These are phyloP conservation scores for Pseudogymnoascus sp. DNA, from an alignment of 2,329 filamentous ascomycete genomes.

Conservation along the genomic window DNA sequence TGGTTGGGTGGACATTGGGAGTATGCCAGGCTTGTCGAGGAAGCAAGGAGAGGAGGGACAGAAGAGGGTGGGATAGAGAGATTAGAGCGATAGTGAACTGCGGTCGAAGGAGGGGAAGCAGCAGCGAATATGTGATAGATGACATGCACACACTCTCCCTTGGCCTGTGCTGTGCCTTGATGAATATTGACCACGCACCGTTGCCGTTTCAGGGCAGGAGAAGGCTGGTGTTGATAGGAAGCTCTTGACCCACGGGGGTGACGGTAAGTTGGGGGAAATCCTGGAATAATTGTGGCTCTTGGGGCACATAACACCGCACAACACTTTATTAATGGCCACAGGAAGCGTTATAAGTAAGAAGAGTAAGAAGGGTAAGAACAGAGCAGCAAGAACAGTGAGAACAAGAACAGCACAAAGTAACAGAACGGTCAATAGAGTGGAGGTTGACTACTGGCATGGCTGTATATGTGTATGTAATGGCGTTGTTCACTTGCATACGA, in stretches of 20 bases:
- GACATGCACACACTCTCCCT: background rate
- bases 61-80: background rate
- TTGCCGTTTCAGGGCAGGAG: background rate
- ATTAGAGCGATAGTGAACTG: background rate
- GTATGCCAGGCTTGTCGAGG: background rate
- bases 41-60: background rate
- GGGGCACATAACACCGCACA: background rate
- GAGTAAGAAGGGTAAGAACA: background rate
- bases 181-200: background rate
- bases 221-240: background rate
- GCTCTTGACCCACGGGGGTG: background rate
- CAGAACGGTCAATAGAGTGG: background rate
- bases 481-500: background rate
- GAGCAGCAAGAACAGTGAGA: background rate
- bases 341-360: background rate
- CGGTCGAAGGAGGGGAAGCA: background rate
- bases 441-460: background rate
- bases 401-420: background rate
- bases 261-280: background rate
- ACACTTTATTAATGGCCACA: background rate
- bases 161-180: background rate
- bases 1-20: slow-evolving; percentile 12
- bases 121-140: background rate
- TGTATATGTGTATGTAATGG: background rate
- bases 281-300: background rate